These are phyloP conservation scores for Zygosaccharomyces pseudobailii DNA, from an alignment of 1,139 yeast species.

Conservation along the genomic window DNA sequence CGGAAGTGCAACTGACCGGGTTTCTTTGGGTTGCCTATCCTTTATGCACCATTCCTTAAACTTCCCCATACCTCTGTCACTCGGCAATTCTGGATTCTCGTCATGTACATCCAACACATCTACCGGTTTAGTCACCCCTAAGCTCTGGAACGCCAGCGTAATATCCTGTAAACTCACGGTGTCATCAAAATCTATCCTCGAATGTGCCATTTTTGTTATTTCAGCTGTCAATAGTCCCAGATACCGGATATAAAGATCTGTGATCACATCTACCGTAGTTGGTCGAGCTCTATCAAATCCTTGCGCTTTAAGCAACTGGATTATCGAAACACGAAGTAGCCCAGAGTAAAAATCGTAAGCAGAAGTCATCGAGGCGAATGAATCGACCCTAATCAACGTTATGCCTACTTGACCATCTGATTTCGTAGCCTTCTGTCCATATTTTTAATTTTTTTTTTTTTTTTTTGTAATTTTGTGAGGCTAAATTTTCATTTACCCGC, in stretches of 20 bases:
- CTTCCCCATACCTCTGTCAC: conserved; percentile 40
- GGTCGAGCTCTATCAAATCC: conserved; percentile 73
- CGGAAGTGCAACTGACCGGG: conserved; percentile 38
- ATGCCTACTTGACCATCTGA: neutral
- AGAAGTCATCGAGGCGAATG: conserved; percentile 16
- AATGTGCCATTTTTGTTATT: conserved; percentile 36
- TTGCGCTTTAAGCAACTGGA: conserved; percentile 61
- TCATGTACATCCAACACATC: conserved; percentile 40
- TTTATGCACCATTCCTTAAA: conserved; percentile 48
- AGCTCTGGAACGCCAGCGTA: conserved; percentile 52
- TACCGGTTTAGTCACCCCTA: conserved; percentile 51
- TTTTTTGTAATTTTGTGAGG: neutral
- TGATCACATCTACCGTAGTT: conserved; percentile 52
- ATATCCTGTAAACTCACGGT: conserved; percentile 52
- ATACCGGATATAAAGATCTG: conserved; percentile 59
- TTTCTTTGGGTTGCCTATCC: conserved; percentile 39
- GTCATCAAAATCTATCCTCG: conserved; percentile 39
- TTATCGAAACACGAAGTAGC: conserved; percentile 56
- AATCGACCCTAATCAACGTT: neutral
- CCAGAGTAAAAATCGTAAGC: conserved; percentile 50
- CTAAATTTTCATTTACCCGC: neutral
- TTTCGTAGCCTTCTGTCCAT: no score
- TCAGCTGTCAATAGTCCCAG: conserved; percentile 44
- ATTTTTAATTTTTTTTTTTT: neutral
- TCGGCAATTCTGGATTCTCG: conserved; percentile 34